Conservation (phyloP, 306 rosid species). For the Cajanus cajan region DNA sequence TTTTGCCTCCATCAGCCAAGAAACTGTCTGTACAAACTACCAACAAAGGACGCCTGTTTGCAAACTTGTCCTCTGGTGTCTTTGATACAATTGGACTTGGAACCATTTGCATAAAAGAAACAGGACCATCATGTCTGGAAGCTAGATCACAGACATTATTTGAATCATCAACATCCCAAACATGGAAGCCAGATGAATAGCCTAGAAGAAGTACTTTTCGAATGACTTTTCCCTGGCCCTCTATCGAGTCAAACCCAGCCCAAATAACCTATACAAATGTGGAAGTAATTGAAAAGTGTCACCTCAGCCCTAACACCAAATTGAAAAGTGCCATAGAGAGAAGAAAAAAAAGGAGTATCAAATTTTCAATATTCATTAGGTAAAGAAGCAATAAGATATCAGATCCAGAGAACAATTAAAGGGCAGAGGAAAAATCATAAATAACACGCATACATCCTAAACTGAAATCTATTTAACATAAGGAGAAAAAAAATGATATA, state of each 20-base stretch:
- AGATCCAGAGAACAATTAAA: neutral
- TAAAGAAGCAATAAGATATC: neutral
- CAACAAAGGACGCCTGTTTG: conserved; percentile 62
- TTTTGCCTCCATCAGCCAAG: conserved; percentile 39
- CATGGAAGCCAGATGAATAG: conserved; percentile 75
- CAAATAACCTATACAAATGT: conserved; percentile 60
- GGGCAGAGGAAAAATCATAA: neutral
- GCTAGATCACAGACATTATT: conserved; percentile 62
- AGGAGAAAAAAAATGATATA: neutral
- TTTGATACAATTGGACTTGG: conserved; percentile 56
- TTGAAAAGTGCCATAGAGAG: neutral
- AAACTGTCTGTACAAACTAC: conserved; percentile 62
- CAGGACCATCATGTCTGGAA: conserved; percentile 65
- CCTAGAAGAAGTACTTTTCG: conserved; percentile 72
- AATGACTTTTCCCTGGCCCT: conserved; percentile 43
- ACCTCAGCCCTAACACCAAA: neutral
- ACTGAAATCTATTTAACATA: neutral
- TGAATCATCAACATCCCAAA: conserved; percentile 91
- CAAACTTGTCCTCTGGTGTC: conserved; percentile 53
- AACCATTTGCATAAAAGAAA: conserved; percentile 71
- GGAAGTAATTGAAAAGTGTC: conserved; percentile 9
- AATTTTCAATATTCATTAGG: neutral
- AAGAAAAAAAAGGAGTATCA: neutral
- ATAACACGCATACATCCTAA: neutral
- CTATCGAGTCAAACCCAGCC: conserved; percentile 85